Evolutionary conservation across 2,329 filamentous ascomycete species (phyloP).

Genomic region (Chrysoporthe deuterocubensis): DNA sequence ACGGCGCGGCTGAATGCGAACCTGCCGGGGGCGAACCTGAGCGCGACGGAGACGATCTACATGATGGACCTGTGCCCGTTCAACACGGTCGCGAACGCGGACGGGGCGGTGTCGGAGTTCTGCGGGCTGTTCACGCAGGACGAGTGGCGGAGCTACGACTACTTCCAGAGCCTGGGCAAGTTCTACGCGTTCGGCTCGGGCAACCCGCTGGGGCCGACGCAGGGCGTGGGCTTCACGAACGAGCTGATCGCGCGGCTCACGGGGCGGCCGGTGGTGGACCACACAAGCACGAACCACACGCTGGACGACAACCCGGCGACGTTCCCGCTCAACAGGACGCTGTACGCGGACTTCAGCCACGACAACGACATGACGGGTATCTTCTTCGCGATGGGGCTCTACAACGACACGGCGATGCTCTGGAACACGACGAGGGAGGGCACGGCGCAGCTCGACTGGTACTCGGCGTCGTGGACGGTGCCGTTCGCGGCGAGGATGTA

Average conservation of each 20-base stretch:
- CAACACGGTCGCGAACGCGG: constrained; percentile 70
- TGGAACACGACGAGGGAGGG: constrained; percentile 50
- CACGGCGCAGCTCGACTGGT: constrained; percentile 60
- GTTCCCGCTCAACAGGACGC: constrained; percentile 69
- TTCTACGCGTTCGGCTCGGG: constrained; percentile 83
- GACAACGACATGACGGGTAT: constrained; percentile 85
- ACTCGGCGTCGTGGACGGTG: constrained; percentile 76
- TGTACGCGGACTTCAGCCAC: constrained; percentile 92
- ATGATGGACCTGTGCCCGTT: constrained; percentile 93
- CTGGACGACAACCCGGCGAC: constrained; percentile 69
- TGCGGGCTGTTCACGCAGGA: constrained; percentile 73
- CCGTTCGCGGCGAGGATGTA: constrained; percentile 83
- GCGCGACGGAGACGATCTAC: constrained; percentile 63
- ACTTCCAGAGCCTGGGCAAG: constrained; percentile 78
- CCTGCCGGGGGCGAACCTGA: constrained; percentile 70
- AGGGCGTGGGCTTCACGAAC: constrained; percentile 86
- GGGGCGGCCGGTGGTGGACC: constrained; percentile 67
- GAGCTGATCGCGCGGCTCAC: constrained; percentile 86
- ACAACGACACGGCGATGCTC: constrained; percentile 65
- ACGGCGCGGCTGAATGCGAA: constrained; percentile 69
- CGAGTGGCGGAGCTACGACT: constrained; percentile 82
- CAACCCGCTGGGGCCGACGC: constrained; percentile 78
- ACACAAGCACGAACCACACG: constrained; percentile 77
- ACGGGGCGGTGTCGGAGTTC: constrained; percentile 65
- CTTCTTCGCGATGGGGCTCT: constrained; percentile 77